A percentile compares a stretch with the other conserved stretches of the same genome.
These are phyloP conservation scores for Brettanomyces anomalus DNA, from an alignment of 805 yeast species.

Conservation along the genomic window DNA sequence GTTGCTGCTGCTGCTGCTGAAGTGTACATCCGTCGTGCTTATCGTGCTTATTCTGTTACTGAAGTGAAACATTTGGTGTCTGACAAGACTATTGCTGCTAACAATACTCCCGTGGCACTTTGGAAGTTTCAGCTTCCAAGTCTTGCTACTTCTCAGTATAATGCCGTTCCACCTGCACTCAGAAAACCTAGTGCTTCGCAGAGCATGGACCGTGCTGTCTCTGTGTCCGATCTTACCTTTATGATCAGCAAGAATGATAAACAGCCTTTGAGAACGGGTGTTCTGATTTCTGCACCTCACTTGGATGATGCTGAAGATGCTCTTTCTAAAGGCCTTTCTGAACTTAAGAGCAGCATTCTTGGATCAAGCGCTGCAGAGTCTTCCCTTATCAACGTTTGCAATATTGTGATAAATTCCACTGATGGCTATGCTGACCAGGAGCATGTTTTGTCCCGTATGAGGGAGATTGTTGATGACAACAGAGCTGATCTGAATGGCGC, in stretches of 20 bases:
- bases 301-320: slow-evolving; percentile 87
- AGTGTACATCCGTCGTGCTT: slow-evolving; percentile 93
- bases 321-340: slow-evolving; percentile 64
- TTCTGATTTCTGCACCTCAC: slow-evolving; percentile 70
- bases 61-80: slow-evolving; percentile 55
- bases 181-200: slow-evolving; percentile 30
- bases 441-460: slow-evolving; percentile 53
- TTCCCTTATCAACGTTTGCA: slow-evolving; percentile 59
- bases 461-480: slow-evolving; percentile 56
- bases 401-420: slow-evolving; percentile 62
- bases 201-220: slow-evolving; percentile 72
- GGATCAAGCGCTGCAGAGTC: background rate
- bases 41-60: slow-evolving; percentile 88
- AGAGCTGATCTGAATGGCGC: slow-evolving; percentile 62
- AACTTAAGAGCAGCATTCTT: slow-evolving; percentile 10
- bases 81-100: slow-evolving; percentile 23
- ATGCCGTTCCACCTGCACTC: slow-evolving; percentile 47
- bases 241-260: slow-evolving; percentile 63
- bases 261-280: slow-evolving; percentile 74
- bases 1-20: slow-evolving; percentile 95
- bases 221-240: slow-evolving; percentile 86
- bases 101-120: slow-evolving; percentile 59
- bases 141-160: slow-evolving; percentile 61
- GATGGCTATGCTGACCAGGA: slow-evolving; percentile 71
- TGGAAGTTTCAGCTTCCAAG: slow-evolving; percentile 87